These are phyloP conservation scores for Epichloe sylvatica DNA, from an alignment of 2,329 filamentous ascomycete genomes.

Conservation along the genomic window DNA sequence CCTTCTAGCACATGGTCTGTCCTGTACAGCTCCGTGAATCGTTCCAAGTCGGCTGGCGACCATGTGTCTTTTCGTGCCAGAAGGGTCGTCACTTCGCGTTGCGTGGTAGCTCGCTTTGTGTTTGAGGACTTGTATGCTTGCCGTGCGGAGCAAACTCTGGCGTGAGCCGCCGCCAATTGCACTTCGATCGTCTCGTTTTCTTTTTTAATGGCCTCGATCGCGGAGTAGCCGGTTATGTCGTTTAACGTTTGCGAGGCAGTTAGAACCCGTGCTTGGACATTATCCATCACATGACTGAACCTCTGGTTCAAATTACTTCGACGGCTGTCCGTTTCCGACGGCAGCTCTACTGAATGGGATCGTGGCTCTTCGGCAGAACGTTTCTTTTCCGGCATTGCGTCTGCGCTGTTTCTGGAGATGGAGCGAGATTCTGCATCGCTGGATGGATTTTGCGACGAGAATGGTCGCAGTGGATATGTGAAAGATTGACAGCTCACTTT, in stretches of 20 bases:
- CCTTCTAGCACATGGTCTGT: conserved; percentile 89
- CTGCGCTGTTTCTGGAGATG: background rate
- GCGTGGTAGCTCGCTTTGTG: conserved; percentile 67
- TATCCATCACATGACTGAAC: conserved; percentile 58
- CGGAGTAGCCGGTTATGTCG: conserved; percentile 83
- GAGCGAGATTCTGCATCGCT: conserved; percentile 4
- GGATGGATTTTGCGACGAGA: conserved; percentile 15
- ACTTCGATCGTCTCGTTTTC: conserved; percentile 58
- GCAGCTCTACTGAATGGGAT: conserved; percentile 13
- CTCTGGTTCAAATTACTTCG: conserved; percentile 20
- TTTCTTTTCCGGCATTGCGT: background rate
- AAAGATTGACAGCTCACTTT: background rate
- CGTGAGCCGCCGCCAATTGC: conserved; percentile 44
- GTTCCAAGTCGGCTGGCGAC: conserved; percentile 74
- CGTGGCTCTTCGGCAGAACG: conserved; percentile 1
- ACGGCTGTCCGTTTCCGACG: conserved; percentile 20
- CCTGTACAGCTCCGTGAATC: conserved; percentile 85
- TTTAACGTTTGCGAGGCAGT: conserved; percentile 80
- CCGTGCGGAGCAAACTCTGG: conserved; percentile 56
- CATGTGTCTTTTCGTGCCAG: conserved; percentile 89
- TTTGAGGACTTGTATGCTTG: conserved; percentile 71
- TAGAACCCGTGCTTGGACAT: conserved; percentile 71
- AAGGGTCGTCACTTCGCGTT: conserved; percentile 89
- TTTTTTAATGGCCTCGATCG: conserved; percentile 73
- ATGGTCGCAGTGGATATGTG: conserved; percentile 10